A percentile compares a stretch with the other conserved stretches of the same genome.
Evolutionary conservation across 768 basidiomycete species (phyloP).

Genomic region (Clitopilus passeckerianus): DNA sequence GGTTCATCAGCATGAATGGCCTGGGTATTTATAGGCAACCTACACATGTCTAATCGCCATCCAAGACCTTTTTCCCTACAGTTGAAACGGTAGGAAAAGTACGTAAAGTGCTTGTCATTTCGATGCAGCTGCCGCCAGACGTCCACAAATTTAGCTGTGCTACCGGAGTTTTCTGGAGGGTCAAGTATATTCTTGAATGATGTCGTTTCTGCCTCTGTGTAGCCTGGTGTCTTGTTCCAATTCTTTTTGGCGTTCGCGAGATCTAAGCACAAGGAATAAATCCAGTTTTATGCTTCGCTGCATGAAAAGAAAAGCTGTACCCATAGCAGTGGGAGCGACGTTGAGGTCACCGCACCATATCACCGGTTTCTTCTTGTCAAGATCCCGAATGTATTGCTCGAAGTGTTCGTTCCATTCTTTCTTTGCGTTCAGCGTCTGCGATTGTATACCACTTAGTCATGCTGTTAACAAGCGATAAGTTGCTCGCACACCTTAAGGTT

Average conservation of each 20-base stretch:
- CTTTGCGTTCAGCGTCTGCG: constrained; percentile 69
- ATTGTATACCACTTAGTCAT: neutral
- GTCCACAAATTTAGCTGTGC: constrained; percentile 54
- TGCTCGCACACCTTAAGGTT: constrained; percentile 54
- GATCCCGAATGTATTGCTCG: constrained; percentile 59
- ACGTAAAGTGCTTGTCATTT: constrained; percentile 69
- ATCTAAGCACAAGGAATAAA: constrained; percentile 33
- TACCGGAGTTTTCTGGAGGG: constrained; percentile 34
- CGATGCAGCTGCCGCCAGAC: constrained; percentile 76
- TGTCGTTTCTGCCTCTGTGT: constrained; percentile 77
- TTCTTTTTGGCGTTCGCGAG: constrained; percentile 65
- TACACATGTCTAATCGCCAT: constrained; percentile 88
- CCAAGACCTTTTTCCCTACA: constrained; percentile 77
- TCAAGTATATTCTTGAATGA: constrained; percentile 67
- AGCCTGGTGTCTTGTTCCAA: constrained; percentile 87
- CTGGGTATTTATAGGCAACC: constrained; percentile 9
- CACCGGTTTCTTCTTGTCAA: constrained; percentile 78
- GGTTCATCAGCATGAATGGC: neutral
- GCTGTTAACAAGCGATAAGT: neutral
- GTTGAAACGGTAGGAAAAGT: constrained; percentile 81
- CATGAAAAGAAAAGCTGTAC: constrained; percentile 26
- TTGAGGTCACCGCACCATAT: constrained; percentile 90
- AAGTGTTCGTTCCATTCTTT: constrained; percentile 80
- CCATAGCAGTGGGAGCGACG: constrained; percentile 74
- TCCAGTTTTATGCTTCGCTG: neutral